These are phyloP conservation scores for Albizia julibrissin DNA, from an alignment of 306 rosid species.

Conservation along the genomic window DNA sequence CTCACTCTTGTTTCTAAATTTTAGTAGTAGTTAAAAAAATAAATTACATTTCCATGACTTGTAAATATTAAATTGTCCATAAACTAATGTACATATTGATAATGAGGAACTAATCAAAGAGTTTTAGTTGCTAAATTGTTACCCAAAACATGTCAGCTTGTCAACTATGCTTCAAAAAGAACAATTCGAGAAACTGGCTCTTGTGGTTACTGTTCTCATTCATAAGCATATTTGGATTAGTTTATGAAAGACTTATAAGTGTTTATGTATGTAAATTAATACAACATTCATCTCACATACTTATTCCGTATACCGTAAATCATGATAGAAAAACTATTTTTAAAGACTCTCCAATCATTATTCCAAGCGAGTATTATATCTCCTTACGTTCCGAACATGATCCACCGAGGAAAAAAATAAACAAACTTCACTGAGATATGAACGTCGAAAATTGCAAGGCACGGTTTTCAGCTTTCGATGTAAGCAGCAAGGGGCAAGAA, in stretches of 20 bases:
- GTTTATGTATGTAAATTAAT: too few relatives aligned
- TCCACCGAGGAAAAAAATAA: background rate
- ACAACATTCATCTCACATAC: too few relatives aligned
- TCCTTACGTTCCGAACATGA: background rate
- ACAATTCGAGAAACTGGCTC: background rate
- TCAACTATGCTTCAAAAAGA: background rate
- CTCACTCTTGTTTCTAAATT: background rate
- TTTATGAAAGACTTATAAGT: too few relatives aligned
- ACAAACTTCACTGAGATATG: background rate
- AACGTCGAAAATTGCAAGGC: background rate
- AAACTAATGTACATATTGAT: background rate
- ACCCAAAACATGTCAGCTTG: conserved; percentile 1
- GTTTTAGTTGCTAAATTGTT: background rate
- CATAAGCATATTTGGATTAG: too few relatives aligned
- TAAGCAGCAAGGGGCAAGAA: background rate
- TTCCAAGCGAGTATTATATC: too few relatives aligned
- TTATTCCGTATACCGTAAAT: too few relatives aligned
- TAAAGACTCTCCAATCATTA: too few relatives aligned
- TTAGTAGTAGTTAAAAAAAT: background rate
- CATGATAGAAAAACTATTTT: too few relatives aligned
- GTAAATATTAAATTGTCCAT: background rate
- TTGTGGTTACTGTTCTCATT: background rate
- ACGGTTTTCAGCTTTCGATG: background rate
- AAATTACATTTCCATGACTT: background rate
- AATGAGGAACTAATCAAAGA: conserved; percentile 18